phyloP scores from a whole-genome alignment of 805 yeast species.

The Wickerhamiella qilinensis region DNA sequence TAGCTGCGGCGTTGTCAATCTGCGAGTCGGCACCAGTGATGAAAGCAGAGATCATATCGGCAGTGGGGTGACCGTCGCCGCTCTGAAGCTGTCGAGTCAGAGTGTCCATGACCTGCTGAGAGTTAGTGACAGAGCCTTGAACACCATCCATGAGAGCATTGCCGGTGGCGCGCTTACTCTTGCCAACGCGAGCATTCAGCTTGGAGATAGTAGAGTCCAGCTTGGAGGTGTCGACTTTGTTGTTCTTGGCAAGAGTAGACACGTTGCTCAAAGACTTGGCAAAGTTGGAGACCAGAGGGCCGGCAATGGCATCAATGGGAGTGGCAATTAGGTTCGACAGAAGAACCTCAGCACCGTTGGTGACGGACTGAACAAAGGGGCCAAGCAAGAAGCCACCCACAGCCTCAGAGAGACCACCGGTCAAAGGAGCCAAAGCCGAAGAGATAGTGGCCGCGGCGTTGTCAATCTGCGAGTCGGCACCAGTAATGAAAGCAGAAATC shows the following conservation, averaged over 20 bases:
- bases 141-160: conserved; percentile 6
- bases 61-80: conserved; percentile 5
- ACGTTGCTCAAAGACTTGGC: conserved; percentile 11
- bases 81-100: conserved; percentile 8
- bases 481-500: conserved; percentile 17
- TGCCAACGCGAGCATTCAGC: neutral
- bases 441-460: conserved; percentile 15
- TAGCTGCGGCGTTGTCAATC: conserved; percentile 13
- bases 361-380: conserved; percentile 18
- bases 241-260: conserved; percentile 12
- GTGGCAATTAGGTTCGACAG: conserved; percentile 16
- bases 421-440: conserved; percentile 11
- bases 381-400: conserved; percentile 16
- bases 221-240: conserved; percentile 6
- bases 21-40: conserved; percentile 17
- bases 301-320: conserved; percentile 12
- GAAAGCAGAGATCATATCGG: conserved; percentile 6
- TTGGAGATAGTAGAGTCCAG: conserved; percentile 1
- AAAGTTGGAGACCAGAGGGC: conserved; percentile 14
- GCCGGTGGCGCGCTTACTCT: neutral
- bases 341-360: conserved; percentile 20
- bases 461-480: conserved; percentile 22
- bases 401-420: conserved; percentile 15
- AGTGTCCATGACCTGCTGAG: conserved; percentile 10
- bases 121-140: conserved; percentile 11